Evolutionary conservation across 1,284 basidiomycete species (phyloP).

Genomic region (Ganoderma sinense): DNA sequence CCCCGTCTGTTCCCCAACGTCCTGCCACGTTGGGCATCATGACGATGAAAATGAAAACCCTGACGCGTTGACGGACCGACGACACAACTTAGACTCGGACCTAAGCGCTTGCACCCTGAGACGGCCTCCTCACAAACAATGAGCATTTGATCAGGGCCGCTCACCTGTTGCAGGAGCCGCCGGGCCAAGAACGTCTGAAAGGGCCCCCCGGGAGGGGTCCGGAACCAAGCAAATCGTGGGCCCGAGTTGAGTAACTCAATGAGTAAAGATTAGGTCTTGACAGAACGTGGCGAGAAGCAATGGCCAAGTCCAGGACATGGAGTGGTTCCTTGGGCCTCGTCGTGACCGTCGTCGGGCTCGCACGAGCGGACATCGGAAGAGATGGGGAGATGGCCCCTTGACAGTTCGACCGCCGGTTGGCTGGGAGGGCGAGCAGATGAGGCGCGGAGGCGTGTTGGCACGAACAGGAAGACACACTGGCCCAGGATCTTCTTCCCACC

Average conservation of each 20-base stretch:
- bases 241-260: too few species aligned
- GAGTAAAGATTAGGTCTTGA: not conserved
- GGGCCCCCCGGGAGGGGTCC: not conserved
- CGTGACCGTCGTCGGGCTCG: conserved; percentile 1
- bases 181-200: not conserved
- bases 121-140: not conserved
- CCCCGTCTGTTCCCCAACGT: not conserved
- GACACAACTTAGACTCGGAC: not conserved
- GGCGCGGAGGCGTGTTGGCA: conserved; percentile 4
- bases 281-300: not conserved
- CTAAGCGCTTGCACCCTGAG: not conserved
- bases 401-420: not conserved
- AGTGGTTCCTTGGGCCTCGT: not conserved
- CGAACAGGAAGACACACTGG: not conserved
- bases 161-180: not conserved
- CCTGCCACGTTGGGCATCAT: not conserved
- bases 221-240: not conserved
- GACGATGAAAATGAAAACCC: not conserved
- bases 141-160: too few species aligned
- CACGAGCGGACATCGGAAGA: not conserved
- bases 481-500: not conserved
- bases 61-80: not conserved
- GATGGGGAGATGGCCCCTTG: not conserved
- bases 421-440: not conserved
- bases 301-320: not conserved